These are phyloP conservation scores for Apiospora saccharicola DNA, from an alignment of 2,329 filamentous ascomycete genomes.

Conservation along the genomic window DNA sequence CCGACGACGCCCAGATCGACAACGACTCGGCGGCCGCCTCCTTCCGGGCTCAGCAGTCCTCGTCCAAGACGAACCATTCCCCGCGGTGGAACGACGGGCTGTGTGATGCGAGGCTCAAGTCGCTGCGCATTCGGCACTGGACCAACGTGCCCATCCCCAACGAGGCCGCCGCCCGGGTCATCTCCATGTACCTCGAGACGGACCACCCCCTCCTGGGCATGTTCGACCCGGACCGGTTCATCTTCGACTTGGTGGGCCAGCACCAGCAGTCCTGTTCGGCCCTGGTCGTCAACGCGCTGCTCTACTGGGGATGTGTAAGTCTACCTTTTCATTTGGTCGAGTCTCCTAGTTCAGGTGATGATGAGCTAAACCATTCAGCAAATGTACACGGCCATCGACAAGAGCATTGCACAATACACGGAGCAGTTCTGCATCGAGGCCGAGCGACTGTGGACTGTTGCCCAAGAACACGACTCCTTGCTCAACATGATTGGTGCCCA, in stretches of 20 bases:
- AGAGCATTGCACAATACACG: constrained; percentile 29
- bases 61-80: neutral
- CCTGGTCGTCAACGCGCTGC: constrained; percentile 45
- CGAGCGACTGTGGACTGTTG: constrained; percentile 35
- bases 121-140: constrained; percentile 44
- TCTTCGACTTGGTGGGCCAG: constrained; percentile 41
- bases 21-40: neutral
- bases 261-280: constrained; percentile 40
- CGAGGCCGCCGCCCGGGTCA: constrained; percentile 39
- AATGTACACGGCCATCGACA: constrained; percentile 46
- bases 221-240: constrained; percentile 45
- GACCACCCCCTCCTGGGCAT: constrained; percentile 48
- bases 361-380: constrained; percentile 36
- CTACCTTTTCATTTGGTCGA: no score
- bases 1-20: neutral
- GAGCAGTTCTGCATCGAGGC: constrained; percentile 38
- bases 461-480: constrained; percentile 33
- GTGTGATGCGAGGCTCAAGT: constrained; percentile 39
- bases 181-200: constrained; percentile 47
- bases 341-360: no score
- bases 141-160: constrained; percentile 42
- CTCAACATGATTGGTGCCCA: constrained; percentile 41
- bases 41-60: neutral
- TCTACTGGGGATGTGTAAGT: constrained; percentile 44
- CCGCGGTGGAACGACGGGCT: neutral